Percentiles rank a stretch among this genome's conserved stretches.
Evolutionary conservation across 2,329 filamentous ascomycete species (phyloP).

Genomic region (Periconia digitata): DNA sequence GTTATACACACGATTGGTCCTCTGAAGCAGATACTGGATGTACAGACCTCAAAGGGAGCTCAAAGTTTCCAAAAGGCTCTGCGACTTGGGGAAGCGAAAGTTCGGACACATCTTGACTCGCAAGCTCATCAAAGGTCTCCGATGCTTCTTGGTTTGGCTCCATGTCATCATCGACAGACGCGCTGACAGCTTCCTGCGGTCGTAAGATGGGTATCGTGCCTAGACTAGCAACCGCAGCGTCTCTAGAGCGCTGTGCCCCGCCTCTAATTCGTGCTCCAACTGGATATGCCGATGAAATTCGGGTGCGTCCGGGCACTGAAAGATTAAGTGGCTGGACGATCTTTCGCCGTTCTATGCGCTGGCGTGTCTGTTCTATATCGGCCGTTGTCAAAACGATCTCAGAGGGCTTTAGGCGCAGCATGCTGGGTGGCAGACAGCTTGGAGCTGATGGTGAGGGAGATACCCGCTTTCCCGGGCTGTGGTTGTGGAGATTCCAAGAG

Average conservation of each 20-base stretch:
- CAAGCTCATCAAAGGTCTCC: not conserved
- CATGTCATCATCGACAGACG: constrained; percentile 16
- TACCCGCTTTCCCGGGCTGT: not conserved
- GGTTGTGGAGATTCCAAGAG: not conserved
- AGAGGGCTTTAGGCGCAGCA: constrained; percentile 40
- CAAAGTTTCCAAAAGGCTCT: constrained; percentile 4
- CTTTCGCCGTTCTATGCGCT: constrained; percentile 32
- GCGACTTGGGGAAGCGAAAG: not conserved
- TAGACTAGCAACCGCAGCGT: constrained; percentile 29
- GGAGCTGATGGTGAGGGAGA: not conserved
- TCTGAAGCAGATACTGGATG: constrained; percentile 12
- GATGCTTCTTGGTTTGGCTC: not conserved
- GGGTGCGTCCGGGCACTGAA: constrained; percentile 8
- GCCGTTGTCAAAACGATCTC: constrained; percentile 41
- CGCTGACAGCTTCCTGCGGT: constrained; percentile 24
- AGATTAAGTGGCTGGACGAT: constrained; percentile 9
- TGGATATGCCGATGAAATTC: constrained; percentile 5
- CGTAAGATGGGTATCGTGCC: constrained; percentile 28
- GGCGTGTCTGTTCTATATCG: constrained; percentile 38
- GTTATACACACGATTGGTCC: constrained; percentile 9
- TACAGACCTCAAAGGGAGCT: constrained; percentile 27
- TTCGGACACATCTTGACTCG: not conserved
- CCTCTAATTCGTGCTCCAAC: constrained; percentile 26
- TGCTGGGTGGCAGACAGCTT: constrained; percentile 9
- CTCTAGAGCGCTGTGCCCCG: constrained; percentile 33